Evolutionary conservation across 2,329 filamentous ascomycete genomes (phyloP).

Genomic region (Trichoderma gracile): DNA sequence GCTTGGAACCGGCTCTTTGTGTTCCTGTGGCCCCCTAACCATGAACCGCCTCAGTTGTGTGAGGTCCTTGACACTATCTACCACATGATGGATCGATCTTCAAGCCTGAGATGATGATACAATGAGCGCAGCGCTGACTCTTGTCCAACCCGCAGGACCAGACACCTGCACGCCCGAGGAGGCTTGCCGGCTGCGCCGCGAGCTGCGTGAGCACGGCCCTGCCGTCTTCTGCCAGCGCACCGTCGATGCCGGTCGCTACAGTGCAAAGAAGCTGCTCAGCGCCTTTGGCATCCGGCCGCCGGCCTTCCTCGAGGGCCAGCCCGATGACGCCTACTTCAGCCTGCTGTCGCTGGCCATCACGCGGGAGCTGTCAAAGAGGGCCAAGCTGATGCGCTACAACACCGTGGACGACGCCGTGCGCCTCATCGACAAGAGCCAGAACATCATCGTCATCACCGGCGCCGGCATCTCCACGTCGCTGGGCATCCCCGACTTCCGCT

Average conservation of each 20-base stretch:
- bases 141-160: conserved; percentile 12
- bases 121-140: conserved; percentile 1
- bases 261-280: conserved; percentile 79
- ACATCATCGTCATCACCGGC: conserved; percentile 92
- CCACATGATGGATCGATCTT: neutral
- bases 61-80: neutral
- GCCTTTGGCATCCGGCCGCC: conserved; percentile 80
- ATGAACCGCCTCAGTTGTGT: no score
- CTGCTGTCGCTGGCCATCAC: conserved; percentile 76
- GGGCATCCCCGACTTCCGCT: conserved; percentile 95
- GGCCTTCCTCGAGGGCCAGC: conserved; percentile 65
- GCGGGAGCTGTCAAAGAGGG: conserved; percentile 77
- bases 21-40: neutral
- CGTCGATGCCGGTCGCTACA: conserved; percentile 67
- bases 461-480: conserved; percentile 96
- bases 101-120: neutral
- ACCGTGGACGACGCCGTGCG: conserved; percentile 82
- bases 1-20: neutral
- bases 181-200: conserved; percentile 65
- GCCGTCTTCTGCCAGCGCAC: conserved; percentile 73
- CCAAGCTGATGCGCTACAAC: conserved; percentile 79
- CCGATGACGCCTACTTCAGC: conserved; percentile 71
- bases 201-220: conserved; percentile 75
- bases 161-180: conserved; percentile 66
- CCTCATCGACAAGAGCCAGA: conserved; percentile 70